Evolutionary conservation across 2,329 filamentous ascomycete genomes (phyloP), one percentile per base, ranked within the genome.

Genomic region (Cryphonectria naterciae): DNA sequence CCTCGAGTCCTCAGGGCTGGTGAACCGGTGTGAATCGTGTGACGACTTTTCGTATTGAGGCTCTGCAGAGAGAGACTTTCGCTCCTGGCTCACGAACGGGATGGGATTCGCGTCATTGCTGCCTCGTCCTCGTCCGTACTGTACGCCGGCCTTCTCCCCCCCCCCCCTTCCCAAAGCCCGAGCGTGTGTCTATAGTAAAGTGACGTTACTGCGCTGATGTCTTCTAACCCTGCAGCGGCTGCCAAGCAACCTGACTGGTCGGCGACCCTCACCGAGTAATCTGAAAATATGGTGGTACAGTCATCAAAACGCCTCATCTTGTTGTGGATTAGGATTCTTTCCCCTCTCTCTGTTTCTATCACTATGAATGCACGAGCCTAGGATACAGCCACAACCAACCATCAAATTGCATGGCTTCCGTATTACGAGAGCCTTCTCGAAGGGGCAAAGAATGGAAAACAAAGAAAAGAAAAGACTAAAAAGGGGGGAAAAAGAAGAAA

Each of bases 381-480:
- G 6, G 28, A 35, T 61, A 56, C 60, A 54, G 67, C 67, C 67
- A 64, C 67, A 28, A n/a, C 41, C 28, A 19, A 32, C 28, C 46
- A 49, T n/a, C n/a, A 49, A 32, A 10, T 3, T n/a, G 7, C 46
- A 10, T 22, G 6, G 17, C n/a, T 58, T n/a, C 25, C 35, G 61
- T 56, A 43, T 58, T 60, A 65, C 49, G 37, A 52, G 22, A 66
- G 28, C 43, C 49, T 39, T 25, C 17, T 39, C 35, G 65, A 39
- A 58, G n/a, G 17, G 6, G 46, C n/a, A 49, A 49, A 39, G 8
- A 39, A 39, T 39, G 46, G 22, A n/a, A 2, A 49, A 7, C 1
- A 49, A n/a, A 49, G 19, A n/a, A n/a, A n/a, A 6, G 5, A 22
- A 22, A 19, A 46, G 43, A 4, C 4, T 19, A 19, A 46, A 19